These are phyloP conservation scores for Blastomyces gilchristii DNA, from an alignment of 2,329 filamentous ascomycete genomes.

Conservation along the genomic window DNA sequence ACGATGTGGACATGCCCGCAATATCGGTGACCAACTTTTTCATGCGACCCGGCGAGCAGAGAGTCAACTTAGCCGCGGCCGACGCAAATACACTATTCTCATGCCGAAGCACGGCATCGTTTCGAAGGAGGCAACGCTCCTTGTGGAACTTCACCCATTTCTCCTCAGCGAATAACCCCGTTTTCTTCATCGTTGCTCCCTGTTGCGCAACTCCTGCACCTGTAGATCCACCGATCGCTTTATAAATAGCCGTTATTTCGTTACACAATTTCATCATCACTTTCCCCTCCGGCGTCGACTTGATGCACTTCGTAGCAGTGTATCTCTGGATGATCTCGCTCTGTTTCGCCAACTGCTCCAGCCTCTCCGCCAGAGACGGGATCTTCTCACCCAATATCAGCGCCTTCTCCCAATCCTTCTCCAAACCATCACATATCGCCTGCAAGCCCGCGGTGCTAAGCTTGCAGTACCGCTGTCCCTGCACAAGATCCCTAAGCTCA, in stretches of 20 bases:
- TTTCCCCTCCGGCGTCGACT: constrained; percentile 19
- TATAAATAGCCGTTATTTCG: constrained; percentile 23
- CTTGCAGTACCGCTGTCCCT: constrained; percentile 27
- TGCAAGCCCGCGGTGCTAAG: constrained; percentile 28
- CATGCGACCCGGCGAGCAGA: constrained; percentile 33
- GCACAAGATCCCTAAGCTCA: constrained; percentile 25
- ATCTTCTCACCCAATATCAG: constrained; percentile 12
- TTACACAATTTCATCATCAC: constrained; percentile 28
- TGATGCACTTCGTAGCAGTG: constrained; percentile 15
- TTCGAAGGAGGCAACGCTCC: constrained; percentile 27
- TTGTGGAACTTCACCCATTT: constrained; percentile 25
- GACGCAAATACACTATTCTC: constrained; percentile 19
- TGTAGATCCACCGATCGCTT: constrained; percentile 14
- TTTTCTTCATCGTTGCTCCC: constrained; percentile 11
- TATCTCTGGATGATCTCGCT: constrained; percentile 25
- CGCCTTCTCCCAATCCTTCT: neutral
- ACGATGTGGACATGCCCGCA: constrained; percentile 35
- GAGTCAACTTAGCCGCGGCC: constrained; percentile 8
- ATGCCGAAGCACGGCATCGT: constrained; percentile 28
- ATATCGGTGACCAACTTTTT: constrained; percentile 40
- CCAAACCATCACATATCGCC: constrained; percentile 23
- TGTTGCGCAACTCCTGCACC: constrained; percentile 1
- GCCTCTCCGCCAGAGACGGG: constrained; percentile 13
- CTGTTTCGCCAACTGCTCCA: constrained; percentile 24
- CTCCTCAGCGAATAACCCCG: constrained; percentile 10